Evolutionary conservation across 768 basidiomycete species (phyloP).

Genomic region (Termitomyces sp.): DNA sequence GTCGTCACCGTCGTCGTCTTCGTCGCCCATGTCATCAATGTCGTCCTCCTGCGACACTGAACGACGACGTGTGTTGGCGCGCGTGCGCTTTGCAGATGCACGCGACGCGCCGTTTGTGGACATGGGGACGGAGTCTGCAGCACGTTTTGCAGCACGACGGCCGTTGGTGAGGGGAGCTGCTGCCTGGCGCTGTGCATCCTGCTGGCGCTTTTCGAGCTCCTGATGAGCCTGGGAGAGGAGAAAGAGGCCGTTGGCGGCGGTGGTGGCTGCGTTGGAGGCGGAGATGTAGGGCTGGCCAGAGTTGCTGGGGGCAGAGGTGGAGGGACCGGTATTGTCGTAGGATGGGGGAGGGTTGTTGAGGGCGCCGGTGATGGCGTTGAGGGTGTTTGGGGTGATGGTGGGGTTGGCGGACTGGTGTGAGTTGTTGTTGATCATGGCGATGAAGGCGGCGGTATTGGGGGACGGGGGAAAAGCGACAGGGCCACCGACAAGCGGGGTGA

Average conservation of each 20-base stretch:
- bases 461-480: constrained; percentile 76
- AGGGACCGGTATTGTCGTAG: constrained; percentile 18
- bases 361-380: constrained; percentile 77
- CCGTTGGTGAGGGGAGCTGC: constrained; percentile 24
- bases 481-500: constrained; percentile 76
- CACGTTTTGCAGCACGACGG: constrained; percentile 69
- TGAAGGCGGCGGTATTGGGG: constrained; percentile 88
- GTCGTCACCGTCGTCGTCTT: constrained; percentile 3
- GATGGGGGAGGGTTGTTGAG: constrained; percentile 47
- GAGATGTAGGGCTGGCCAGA: constrained; percentile 28
- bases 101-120: constrained; percentile 21
- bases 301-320: constrained; percentile 13
- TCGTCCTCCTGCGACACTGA: constrained; percentile 23
- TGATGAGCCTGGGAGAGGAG: constrained; percentile 93
- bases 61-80: constrained; percentile 26
- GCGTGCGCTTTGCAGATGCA: constrained; percentile 32
- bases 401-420: constrained; percentile 28
- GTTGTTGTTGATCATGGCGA: constrained; percentile 81
- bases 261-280: constrained; percentile 53
- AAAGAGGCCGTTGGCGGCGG: constrained; percentile 90
- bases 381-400: constrained; percentile 69
- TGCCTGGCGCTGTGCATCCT: constrained; percentile 67
- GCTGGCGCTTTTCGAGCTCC: constrained; percentile 94
- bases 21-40: constrained; percentile 33
- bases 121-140: constrained; percentile 39